Evolutionary conservation across 2,329 filamentous ascomycete genomes (phyloP).

Genomic region (Dryadomyces quercus-mongolicae): DNA sequence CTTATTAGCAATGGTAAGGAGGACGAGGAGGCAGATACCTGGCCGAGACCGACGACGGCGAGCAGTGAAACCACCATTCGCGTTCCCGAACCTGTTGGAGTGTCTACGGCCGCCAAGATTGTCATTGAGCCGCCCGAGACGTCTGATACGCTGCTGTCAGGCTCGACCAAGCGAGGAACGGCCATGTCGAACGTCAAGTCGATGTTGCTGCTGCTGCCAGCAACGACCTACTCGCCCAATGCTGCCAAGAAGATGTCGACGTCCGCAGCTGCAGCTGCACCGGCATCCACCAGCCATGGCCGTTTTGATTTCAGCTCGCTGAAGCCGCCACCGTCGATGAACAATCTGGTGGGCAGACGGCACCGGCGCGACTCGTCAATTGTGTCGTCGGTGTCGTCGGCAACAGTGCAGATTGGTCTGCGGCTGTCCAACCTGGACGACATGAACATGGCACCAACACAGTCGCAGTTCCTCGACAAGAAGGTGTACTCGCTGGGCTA

Average conservation of each 20-base stretch:
- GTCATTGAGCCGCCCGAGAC: neutral
- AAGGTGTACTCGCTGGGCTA: constrained; percentile 24
- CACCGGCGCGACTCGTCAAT: constrained; percentile 49
- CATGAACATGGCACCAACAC: constrained; percentile 33
- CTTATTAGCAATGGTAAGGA: constrained; percentile 14
- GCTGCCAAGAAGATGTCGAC: neutral
- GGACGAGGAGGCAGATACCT: constrained; percentile 16
- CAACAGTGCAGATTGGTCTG: constrained; percentile 60
- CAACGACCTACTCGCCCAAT: constrained; percentile 31
- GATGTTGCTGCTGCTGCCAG: constrained; percentile 29
- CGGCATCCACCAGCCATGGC: neutral
- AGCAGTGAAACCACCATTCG: neutral
- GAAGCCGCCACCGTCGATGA: constrained; percentile 31
- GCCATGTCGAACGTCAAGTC: constrained; percentile 25
- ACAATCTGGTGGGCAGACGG: constrained; percentile 26
- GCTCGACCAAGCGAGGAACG: constrained; percentile 21
- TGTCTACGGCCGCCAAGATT: neutral
- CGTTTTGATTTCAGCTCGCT: constrained; percentile 17
- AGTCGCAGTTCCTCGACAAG: constrained; percentile 18
- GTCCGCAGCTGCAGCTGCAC: neutral
- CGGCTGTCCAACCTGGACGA: constrained; percentile 50
- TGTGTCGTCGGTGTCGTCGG: constrained; percentile 35
- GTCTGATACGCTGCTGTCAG: neutral
- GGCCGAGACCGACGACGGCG: constrained; percentile 13
- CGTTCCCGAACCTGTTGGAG: neutral